phyloP scores from a whole-genome alignment of 2,329 filamentous ascomycete species.

The Hypoxylon sp. region DNA sequence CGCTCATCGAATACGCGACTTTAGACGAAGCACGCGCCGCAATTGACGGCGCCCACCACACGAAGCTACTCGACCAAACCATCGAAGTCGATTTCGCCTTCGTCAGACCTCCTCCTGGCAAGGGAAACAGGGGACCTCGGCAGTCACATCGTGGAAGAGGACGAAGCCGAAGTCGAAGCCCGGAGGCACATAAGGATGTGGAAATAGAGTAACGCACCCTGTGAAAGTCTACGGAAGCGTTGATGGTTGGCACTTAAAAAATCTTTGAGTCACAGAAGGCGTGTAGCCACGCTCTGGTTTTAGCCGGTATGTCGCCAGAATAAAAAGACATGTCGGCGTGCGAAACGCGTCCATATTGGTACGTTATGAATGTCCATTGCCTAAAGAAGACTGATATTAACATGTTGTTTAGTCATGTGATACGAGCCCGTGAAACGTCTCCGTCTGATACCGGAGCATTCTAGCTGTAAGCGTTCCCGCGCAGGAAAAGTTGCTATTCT shows the following conservation, averaged over 20 bases:
- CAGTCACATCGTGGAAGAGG: conserved; percentile 60
- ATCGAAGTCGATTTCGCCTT: conserved; percentile 88
- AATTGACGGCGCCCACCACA: conserved; percentile 82
- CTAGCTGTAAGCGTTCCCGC: not conserved
- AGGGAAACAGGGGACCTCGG: conserved; percentile 62
- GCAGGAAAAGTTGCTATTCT: not conserved
- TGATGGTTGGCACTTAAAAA: not conserved
- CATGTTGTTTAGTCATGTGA: conserved; percentile 24
- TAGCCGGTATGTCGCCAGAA: conserved; percentile 55
- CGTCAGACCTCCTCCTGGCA: conserved; percentile 80
- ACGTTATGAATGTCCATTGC: conserved; percentile 16
- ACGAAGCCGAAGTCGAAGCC: conserved; percentile 63
- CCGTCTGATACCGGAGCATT: conserved; percentile 5
- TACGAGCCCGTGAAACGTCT: conserved; percentile 3
- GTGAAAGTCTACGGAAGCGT: not conserved
- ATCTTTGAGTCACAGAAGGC: conserved; percentile 7
- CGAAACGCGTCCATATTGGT: conserved; percentile 39
- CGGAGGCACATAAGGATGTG: conserved; percentile 55
- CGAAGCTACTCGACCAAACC: conserved; percentile 85
- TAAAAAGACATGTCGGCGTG: conserved; percentile 53
- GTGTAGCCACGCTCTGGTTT: conserved; percentile 42
- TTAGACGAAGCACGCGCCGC: conserved; percentile 84
- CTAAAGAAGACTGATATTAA: conserved; percentile 16
- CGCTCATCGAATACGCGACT: conserved; percentile 86
- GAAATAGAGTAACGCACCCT: conserved; percentile 27